These are phyloP conservation scores for Candida chauliodis DNA, from an alignment of 805 yeast genomes.

Conservation along the genomic window DNA sequence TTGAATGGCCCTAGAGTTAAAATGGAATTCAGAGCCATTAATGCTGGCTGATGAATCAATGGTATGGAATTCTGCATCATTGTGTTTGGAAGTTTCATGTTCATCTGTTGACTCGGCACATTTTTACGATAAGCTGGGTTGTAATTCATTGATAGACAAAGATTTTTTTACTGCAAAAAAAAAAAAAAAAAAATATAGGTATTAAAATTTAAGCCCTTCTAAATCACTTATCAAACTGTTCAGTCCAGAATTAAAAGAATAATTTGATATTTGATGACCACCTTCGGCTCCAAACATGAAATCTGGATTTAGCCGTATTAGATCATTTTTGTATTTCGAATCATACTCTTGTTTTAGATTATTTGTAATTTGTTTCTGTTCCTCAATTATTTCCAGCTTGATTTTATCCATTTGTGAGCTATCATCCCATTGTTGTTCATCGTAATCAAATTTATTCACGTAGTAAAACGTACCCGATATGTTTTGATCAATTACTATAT, in stretches of 20 bases:
- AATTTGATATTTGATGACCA: no score
- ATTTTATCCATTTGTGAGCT: conserved; percentile 10
- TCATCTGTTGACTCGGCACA: conserved; percentile 1
- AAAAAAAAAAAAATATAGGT: conserved; percentile 1
- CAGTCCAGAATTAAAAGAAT: not conserved
- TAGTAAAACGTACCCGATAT: conserved; percentile 65
- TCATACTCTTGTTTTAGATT: conserved; percentile 12
- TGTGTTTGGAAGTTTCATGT: conserved; percentile 2
- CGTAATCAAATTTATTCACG: conserved; percentile 35
- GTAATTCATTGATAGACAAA: conserved; percentile 5
- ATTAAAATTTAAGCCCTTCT: conserved; percentile 12
- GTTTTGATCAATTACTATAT: conserved; percentile 63
- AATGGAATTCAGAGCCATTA: conserved; percentile 39
- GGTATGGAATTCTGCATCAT: conserved; percentile 8
- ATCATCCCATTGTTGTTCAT: conserved; percentile 12
- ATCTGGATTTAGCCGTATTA: conserved; percentile 14
- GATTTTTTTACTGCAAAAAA: conserved; percentile 1
- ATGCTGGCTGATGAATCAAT: conserved; percentile 33
- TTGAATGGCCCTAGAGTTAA: conserved; percentile 42
- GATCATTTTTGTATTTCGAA: conserved; percentile 10
- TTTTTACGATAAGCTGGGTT: conserved; percentile 7
- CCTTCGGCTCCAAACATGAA: conserved; percentile 8
- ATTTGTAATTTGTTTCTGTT: conserved; percentile 17
- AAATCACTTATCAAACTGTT: conserved; percentile 5
- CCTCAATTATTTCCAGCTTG: conserved; percentile 13